A percentile compares a stretch with the other conserved stretches of the same genome.
phyloP scores from a whole-genome alignment of 768 basidiomycete species.

The Agaricus sinodeliciosus region DNA sequence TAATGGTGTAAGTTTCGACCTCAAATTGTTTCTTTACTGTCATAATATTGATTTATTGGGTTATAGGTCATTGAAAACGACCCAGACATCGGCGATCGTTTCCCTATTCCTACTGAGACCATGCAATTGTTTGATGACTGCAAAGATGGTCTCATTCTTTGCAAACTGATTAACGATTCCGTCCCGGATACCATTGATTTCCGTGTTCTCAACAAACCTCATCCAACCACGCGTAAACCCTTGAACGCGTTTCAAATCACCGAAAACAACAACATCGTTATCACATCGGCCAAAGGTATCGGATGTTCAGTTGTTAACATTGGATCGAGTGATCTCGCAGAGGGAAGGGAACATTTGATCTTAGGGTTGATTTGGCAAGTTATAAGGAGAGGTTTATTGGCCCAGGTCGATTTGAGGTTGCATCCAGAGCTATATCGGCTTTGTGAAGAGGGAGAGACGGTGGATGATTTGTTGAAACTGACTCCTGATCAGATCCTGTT shows the following conservation, averaged over 20 bases:
- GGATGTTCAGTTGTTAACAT: conserved; percentile 99
- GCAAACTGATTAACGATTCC: conserved; percentile 98
- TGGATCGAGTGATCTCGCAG: conserved; percentile 86
- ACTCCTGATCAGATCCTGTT: conserved; percentile 96
- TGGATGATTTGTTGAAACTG: conserved; percentile 88
- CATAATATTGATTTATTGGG: conserved; percentile 4
- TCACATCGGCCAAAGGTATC: conserved; percentile 95
- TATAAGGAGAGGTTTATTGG: conserved; percentile 88
- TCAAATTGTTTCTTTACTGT: not conserved
- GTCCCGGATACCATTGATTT: conserved; percentile 99
- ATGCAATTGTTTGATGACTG: conserved; percentile 99
- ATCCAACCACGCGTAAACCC: conserved; percentile 50
- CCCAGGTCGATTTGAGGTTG: conserved; percentile 95
- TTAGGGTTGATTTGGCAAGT: conserved; percentile 99
- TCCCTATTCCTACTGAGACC: conserved; percentile 91
- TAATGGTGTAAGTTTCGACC: conserved; percentile 60
- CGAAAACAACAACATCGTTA: conserved; percentile 99
- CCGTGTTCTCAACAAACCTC: conserved; percentile 93
- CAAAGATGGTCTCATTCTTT: conserved; percentile 91
- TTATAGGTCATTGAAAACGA: conserved; percentile 86
- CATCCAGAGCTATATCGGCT: conserved; percentile 96
- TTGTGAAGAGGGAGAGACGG: conserved; percentile 94
- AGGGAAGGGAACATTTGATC: conserved; percentile 93
- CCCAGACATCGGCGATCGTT: conserved; percentile 69
- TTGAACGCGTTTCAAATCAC: conserved; percentile 99